Conservation (phyloP, 2,329 filamentous ascomycete species). For the Fusarium luffae region DNA sequence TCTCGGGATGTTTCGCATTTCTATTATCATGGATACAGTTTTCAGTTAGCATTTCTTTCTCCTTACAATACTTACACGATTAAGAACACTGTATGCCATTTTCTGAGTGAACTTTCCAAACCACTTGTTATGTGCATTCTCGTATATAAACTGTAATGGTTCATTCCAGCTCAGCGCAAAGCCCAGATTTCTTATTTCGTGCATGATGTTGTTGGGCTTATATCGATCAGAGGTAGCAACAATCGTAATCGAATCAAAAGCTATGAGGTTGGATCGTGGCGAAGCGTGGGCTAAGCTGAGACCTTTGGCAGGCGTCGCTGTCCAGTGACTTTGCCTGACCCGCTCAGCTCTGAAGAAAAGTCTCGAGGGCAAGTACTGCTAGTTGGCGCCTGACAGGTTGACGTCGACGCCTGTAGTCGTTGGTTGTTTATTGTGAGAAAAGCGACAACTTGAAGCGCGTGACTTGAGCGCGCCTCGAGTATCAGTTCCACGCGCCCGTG, state of each 20-base stretch:
- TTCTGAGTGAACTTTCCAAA: neutral
- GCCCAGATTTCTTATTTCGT: neutral
- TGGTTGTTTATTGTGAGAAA: conserved; percentile 1
- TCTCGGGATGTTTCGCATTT: conserved; percentile 6
- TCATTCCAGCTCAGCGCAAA: neutral
- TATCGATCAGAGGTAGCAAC: neutral
- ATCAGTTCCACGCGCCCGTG: conserved; percentile 32
- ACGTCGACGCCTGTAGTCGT: conserved; percentile 9
- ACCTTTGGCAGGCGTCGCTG: conserved; percentile 34
- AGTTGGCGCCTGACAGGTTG: conserved; percentile 32
- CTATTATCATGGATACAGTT: conserved; percentile 18
- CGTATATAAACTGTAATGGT: neutral
- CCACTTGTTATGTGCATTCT: neutral
- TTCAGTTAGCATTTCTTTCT: conserved; percentile 5
- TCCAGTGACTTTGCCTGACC: conserved; percentile 42
- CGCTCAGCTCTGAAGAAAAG: conserved; percentile 22
- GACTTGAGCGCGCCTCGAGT: conserved; percentile 28
- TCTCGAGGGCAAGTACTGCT: conserved; percentile 21
- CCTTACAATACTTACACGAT: neutral
- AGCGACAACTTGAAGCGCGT: conserved; percentile 23
- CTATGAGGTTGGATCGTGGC: conserved; percentile 12
- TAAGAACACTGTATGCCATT: neutral
- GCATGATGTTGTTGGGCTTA: neutral
- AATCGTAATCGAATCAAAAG: neutral
- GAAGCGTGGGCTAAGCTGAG: conserved; percentile 27